These are phyloP conservation scores for Lipomyces lipofer DNA, from an alignment of 805 yeast genomes.

Conservation along the genomic window DNA sequence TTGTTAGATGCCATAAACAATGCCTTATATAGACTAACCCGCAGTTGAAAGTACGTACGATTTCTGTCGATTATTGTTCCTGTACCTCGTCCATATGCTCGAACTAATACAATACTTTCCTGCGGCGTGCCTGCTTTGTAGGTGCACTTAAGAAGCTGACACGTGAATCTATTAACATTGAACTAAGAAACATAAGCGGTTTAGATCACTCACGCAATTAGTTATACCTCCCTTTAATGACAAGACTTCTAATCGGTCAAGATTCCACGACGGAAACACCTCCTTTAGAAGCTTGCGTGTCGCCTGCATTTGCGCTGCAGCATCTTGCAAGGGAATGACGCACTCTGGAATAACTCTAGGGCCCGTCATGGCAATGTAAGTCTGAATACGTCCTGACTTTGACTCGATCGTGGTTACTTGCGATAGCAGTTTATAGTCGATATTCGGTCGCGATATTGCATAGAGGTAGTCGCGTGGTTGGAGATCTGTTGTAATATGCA, in stretches of 20 bases:
- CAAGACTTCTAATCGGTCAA: slow-evolving; percentile 11
- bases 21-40: too few species aligned
- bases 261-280: slow-evolving; percentile 22
- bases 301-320: slow-evolving; percentile 11
- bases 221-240: slow-evolving; percentile 28
- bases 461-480: too few species aligned
- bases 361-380: slow-evolving; percentile 18
- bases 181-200: too few species aligned
- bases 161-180: too few species aligned
- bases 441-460: too few species aligned
- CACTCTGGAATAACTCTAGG: slow-evolving; percentile 13
- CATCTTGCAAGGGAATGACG: slow-evolving; percentile 16
- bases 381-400: too few species aligned
- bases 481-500: too few species aligned
- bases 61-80: slow-evolving; percentile 69
- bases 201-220: slow-evolving; percentile 21
- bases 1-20: too few species aligned
- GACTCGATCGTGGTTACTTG: too few species aligned
- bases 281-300: slow-evolving; percentile 12
- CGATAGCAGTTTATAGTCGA: too few species aligned
- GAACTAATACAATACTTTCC: slow-evolving; percentile 44
- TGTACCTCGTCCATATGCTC: slow-evolving; percentile 77
- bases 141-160: slow-evolving; percentile 20
- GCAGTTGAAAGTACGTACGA: slow-evolving; percentile 42
- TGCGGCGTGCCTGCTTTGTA: slow-evolving; percentile 13